Evolutionary conservation across 2,329 filamentous ascomycete species (phyloP).

Genomic region (Sclerotinia sclerotiorum): DNA sequence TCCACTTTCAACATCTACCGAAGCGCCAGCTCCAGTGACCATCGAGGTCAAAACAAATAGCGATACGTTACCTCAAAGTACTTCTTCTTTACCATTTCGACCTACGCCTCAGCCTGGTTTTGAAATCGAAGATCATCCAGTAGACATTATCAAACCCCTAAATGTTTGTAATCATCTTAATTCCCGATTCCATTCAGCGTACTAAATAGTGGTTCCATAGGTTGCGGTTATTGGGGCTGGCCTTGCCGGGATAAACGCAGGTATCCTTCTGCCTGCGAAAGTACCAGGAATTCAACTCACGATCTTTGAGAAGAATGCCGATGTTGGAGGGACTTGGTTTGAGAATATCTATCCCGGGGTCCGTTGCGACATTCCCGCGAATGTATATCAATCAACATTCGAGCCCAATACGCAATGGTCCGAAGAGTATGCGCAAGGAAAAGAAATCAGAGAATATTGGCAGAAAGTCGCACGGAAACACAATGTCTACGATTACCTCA

Average conservation of each 20-base stretch:
- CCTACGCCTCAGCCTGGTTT: slow-evolving; percentile 19
- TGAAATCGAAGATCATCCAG: slow-evolving; percentile 24
- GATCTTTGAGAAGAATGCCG: slow-evolving; percentile 53
- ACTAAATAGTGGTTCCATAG: slow-evolving; percentile 3
- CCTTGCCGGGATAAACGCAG: slow-evolving; percentile 62
- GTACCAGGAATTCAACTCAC: slow-evolving; percentile 54
- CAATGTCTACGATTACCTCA: slow-evolving; percentile 59
- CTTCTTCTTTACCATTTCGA: slow-evolving; percentile 3
- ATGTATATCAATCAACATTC: slow-evolving; percentile 59
- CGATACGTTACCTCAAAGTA: neutral
- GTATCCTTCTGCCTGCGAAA: slow-evolving; percentile 65
- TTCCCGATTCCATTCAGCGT: neutral
- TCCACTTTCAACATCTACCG: neutral
- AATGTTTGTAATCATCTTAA: slow-evolving; percentile 11
- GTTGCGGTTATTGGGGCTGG: slow-evolving; percentile 59
- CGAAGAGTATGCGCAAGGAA: slow-evolving; percentile 64
- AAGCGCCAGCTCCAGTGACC: neutral
- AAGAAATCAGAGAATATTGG: slow-evolving; percentile 69
- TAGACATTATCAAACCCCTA: slow-evolving; percentile 15
- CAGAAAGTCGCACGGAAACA: slow-evolving; percentile 61
- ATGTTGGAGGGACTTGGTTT: slow-evolving; percentile 51
- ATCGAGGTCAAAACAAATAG: neutral
- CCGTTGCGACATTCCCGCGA: slow-evolving; percentile 37
- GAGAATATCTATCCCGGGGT: slow-evolving; percentile 46
- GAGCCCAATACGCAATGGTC: slow-evolving; percentile 67